These are phyloP conservation scores for Graphilbum fragrans DNA, from an alignment of 2,329 filamentous ascomycete genomes.

Conservation along the genomic window DNA sequence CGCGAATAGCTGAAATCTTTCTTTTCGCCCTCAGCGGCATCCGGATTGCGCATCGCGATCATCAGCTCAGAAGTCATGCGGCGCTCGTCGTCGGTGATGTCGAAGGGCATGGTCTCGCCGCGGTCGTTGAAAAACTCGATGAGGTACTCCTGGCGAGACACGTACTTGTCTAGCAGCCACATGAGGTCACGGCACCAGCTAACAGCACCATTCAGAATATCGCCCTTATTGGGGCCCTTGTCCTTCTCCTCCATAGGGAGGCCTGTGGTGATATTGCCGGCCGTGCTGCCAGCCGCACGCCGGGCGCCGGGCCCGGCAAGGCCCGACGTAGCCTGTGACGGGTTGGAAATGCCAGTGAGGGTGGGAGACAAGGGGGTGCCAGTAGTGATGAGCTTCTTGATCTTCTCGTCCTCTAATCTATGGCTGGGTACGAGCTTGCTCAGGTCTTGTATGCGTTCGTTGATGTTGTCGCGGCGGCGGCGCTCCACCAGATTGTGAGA, in stretches of 20 bases:
- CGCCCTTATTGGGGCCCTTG: constrained; percentile 96
- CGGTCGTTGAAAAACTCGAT: constrained; percentile 61
- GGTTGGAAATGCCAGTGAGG: constrained; percentile 54
- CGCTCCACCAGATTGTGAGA: constrained; percentile 96
- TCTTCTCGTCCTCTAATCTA: constrained; percentile 90
- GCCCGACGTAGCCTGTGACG: constrained; percentile 72
- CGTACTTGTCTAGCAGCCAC: constrained; percentile 87
- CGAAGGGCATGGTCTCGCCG: constrained; percentile 66
- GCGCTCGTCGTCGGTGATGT: constrained; percentile 80
- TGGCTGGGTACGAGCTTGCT: constrained; percentile 87
- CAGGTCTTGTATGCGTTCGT: constrained; percentile 93
- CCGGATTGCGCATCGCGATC: constrained; percentile 73
- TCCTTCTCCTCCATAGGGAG: constrained; percentile 94
- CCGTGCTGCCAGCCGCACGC: constrained; percentile 56
- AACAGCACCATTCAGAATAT: constrained; percentile 93
- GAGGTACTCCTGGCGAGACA: constrained; percentile 81
- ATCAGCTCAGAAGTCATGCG: constrained; percentile 91
- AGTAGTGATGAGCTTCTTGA: constrained; percentile 87
- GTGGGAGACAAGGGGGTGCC: constrained; percentile 82
- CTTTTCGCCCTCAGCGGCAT: constrained; percentile 23
- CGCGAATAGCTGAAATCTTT: constrained; percentile 65
- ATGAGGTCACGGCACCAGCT: constrained; percentile 96
- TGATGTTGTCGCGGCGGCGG: constrained; percentile 92
- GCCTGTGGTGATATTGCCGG: constrained; percentile 81
- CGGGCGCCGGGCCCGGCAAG: constrained; percentile 76